Evolutionary conservation across 202 grass and related monocot genomes (phyloP).

Genomic region (Dendrocalamus latiflorus): DNA sequence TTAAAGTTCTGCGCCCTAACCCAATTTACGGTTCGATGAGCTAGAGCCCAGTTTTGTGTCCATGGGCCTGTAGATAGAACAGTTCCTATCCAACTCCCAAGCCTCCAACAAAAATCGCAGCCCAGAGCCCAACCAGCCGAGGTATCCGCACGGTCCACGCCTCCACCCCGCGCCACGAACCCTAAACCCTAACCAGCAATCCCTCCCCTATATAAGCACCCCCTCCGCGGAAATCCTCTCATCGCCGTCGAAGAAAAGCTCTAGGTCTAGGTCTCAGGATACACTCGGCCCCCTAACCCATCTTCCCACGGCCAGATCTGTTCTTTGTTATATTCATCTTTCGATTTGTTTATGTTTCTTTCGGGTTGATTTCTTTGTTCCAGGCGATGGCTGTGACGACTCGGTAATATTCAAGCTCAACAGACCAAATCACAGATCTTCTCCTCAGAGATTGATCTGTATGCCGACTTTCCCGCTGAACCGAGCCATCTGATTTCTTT

Average conservation of each 20-base stretch:
- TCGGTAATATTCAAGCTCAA: constrained; percentile 94
- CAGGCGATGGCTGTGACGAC: constrained; percentile 53
- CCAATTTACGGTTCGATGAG: neutral
- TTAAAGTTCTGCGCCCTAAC: neutral
- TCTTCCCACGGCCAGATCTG: neutral
- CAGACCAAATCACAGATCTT: constrained; percentile 86
- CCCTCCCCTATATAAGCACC: constrained; percentile 14
- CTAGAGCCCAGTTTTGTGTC: neutral
- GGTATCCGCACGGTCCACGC: neutral
- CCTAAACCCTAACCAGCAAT: constrained; percentile 33
- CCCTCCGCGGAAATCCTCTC: neutral
- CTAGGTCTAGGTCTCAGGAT: neutral
- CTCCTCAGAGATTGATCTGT: constrained; percentile 43
- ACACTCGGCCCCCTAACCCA: too few species aligned
- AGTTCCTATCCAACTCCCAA: neutral
- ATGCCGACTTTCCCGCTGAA: constrained; percentile 79
- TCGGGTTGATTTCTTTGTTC: neutral
- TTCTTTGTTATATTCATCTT: rapidly evolving
- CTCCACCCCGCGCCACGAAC: neutral
- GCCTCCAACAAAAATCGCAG: neutral
- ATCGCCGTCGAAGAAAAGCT: neutral
- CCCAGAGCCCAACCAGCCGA: neutral
- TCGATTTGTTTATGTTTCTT: neutral
- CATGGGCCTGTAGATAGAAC: neutral
- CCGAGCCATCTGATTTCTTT: constrained; percentile 43